These are phyloP conservation scores for Fusarium pseudograminearum DNA, from an alignment of 2,329 filamentous ascomycete species.

Conservation along the genomic window DNA sequence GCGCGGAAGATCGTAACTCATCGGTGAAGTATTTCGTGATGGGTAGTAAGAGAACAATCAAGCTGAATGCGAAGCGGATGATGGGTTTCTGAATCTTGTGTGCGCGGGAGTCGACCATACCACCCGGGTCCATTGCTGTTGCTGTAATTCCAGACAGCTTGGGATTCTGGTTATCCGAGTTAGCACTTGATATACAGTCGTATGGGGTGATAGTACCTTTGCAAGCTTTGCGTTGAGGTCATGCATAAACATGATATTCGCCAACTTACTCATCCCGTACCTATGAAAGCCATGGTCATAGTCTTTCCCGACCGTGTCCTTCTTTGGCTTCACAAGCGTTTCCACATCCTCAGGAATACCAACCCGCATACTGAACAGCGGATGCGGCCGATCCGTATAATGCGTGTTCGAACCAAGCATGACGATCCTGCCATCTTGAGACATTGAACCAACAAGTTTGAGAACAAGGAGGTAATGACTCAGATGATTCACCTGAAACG, in stretches of 20 bases:
- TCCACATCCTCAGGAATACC: conserved; percentile 23
- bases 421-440: conserved; percentile 16
- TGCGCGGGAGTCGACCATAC: conserved; percentile 40
- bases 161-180: conserved; percentile 13
- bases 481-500: conserved; percentile 40
- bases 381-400: conserved; percentile 29
- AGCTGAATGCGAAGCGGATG: neutral
- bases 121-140: conserved; percentile 42
- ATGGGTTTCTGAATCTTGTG: conserved; percentile 25
- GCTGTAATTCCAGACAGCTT: conserved; percentile 38
- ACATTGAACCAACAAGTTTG: conserved; percentile 36
- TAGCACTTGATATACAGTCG: fast-evolving
- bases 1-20: conserved; percentile 20
- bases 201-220: neutral
- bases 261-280: conserved; percentile 41
- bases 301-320: conserved; percentile 22
- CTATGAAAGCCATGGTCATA: conserved; percentile 43
- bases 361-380: conserved; percentile 25
- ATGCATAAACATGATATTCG: conserved; percentile 46
- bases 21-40: conserved; percentile 17
- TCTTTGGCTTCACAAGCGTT: conserved; percentile 4
- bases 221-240: conserved; percentile 36
- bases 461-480: conserved; percentile 42
- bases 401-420: conserved; percentile 33
- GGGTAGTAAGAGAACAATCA: conserved; percentile 2